Conservation (phyloP, 495 filamentous ascomycete genomes). For the Pseudevernia furfuracea region DNA sequence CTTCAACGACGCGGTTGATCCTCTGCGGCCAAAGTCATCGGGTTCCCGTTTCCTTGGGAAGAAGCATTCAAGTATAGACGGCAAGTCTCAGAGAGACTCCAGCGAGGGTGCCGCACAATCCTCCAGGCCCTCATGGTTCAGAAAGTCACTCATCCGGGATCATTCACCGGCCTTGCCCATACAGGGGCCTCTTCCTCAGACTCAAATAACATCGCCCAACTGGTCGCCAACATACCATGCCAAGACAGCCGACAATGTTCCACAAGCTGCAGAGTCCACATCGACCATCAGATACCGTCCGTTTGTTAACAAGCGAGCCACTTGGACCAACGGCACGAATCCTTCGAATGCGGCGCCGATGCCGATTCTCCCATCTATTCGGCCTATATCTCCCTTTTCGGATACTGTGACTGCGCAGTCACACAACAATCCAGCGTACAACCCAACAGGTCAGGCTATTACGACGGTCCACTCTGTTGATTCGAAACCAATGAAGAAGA, state of each 20-base stretch:
- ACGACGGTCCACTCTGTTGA: constrained; percentile 36
- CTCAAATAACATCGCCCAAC: constrained; percentile 27
- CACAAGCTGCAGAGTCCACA: constrained; percentile 19
- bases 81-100: constrained; percentile 55
- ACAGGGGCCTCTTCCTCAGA: constrained; percentile 29
- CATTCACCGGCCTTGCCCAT: constrained; percentile 47
- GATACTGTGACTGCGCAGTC: constrained; percentile 89
- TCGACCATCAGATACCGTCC: constrained; percentile 49
- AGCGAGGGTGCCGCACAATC: constrained; percentile 60
- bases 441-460: constrained; percentile 30
- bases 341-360: constrained; percentile 82
- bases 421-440: constrained; percentile 38
- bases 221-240: constrained; percentile 51
- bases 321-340: constrained; percentile 65
- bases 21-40: constrained; percentile 82
- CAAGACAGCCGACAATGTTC: constrained; percentile 36
- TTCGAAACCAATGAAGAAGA: constrained; percentile 79
- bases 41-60: constrained; percentile 74
- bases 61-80: constrained; percentile 75
- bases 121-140: constrained; percentile 91
- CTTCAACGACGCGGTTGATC: constrained; percentile 92
- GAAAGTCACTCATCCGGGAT: constrained; percentile 77
- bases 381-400: constrained; percentile 87
- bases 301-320: constrained; percentile 63
- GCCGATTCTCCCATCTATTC: constrained; percentile 93